Evolutionary conservation across 169 alveolate species (phyloP), one percentile per base, ranked within the genome.

Genomic region (Plasmodium yoelii): DNA sequence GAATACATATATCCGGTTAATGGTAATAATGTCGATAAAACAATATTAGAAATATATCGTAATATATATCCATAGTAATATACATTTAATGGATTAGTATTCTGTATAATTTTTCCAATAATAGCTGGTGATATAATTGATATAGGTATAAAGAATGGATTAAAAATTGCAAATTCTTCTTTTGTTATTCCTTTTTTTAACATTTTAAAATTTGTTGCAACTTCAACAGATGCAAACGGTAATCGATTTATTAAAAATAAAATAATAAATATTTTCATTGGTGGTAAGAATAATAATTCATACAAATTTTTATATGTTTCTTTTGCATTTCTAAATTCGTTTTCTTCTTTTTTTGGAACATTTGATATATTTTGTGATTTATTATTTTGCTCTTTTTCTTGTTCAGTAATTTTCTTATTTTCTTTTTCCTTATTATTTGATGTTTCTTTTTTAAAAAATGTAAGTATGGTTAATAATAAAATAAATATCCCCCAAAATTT

Each of bases 121-220:
- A 94, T 63, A 42, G 94, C 93, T 42, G 96, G 94, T 59, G 87
- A 86, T 56, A 94, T 39, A 39, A 94, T 88, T 47, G 92, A 87
- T 59, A 94, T 19, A n/a, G 94, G 93, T 57, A 94, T 88, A 53
- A 89, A 65, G 8, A 94, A 53, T 13, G 95, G 94, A 47, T 88
- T 89, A 19, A 88, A 59, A 7, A 90, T 26, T 5, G 94, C 96
- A 55, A 91, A 94, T 70, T 90, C 70, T 77, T 94, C 96, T 74
- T 75, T 89, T 5, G 94, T 75, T 61, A 94, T 73, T 0, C 96
- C 96, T 71, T 87, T 91, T 65, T 87, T 89, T 39, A 94, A 80
- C 86, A 94, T 68, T 67, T 94, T 88, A 24, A 94, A 92, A 61
- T 94, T 94, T 18, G 94, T 84, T 57, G 75, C 94, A 56, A 92